A percentile compares a stretch with the other conserved stretches of the same genome.
Conservation (phyloP, 2,329 filamentous ascomycete species). For the Microthyrium microscopicum region DNA sequence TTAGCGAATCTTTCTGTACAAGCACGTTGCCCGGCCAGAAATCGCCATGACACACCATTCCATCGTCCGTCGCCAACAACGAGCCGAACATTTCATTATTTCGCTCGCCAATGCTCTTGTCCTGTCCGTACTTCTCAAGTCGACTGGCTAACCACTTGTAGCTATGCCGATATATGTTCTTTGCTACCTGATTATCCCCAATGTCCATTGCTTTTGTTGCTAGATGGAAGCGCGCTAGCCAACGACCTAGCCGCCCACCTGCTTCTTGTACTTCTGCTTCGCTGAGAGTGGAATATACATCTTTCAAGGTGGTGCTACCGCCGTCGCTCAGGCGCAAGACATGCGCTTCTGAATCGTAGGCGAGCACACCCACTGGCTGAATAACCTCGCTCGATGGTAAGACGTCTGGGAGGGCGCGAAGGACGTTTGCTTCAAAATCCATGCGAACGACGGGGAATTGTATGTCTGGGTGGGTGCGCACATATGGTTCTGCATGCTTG, state of each 20-base stretch:
- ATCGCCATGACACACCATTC: constrained; percentile 21
- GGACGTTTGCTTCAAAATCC: constrained; percentile 18
- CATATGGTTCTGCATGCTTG: constrained; percentile 20
- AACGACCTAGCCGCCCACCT: constrained; percentile 15
- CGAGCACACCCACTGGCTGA: constrained; percentile 9
- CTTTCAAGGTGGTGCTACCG: constrained; percentile 17
- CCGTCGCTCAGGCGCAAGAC: constrained; percentile 18
- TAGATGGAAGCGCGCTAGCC: constrained; percentile 18
- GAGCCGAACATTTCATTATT: constrained; percentile 17
- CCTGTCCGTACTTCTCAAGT: constrained; percentile 13
- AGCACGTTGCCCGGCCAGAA: constrained; percentile 24
- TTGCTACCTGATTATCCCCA: constrained; percentile 16
- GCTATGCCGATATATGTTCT: constrained; percentile 15
- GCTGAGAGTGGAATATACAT: constrained; percentile 13
- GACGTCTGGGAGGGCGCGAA: constrained; percentile 11
- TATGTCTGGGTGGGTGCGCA: constrained; percentile 14
- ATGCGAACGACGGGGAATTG: constrained; percentile 16
- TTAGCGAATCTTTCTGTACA: constrained; percentile 9
- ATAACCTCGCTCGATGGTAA: constrained; percentile 4
- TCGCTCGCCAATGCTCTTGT: constrained; percentile 12
- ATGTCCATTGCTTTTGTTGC: constrained; percentile 8
- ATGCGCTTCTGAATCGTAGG: constrained; percentile 15
- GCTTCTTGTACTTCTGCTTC: constrained; percentile 11
- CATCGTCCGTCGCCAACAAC: constrained; percentile 15
- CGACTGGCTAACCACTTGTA: constrained; percentile 16